Evolutionary conservation across 345 rosid genomes (phyloP).

Genomic region (Psidium friedrichsthalianum): DNA sequence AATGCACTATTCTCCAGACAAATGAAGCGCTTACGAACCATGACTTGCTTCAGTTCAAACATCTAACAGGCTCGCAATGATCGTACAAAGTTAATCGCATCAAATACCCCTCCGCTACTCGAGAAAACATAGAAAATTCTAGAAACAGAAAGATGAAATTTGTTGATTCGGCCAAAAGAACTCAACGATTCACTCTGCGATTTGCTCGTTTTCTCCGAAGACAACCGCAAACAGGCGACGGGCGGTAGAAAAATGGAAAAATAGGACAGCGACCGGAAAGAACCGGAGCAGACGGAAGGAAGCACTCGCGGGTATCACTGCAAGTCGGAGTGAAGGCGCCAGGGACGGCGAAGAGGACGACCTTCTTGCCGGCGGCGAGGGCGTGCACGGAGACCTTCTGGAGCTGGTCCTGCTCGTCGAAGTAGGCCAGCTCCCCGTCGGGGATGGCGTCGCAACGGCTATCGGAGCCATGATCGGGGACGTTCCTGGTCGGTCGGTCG

Average conservation of each 20-base stretch:
- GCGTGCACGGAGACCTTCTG: conserved; percentile 72
- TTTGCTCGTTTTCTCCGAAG: not conserved
- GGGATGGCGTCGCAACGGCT: conserved; percentile 55
- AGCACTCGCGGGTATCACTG: conserved; percentile 25
- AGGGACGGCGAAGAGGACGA: conserved; percentile 84
- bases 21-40: not conserved
- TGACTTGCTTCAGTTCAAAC: not conserved
- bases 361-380: conserved; percentile 77
- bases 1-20: not conserved
- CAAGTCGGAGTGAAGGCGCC: conserved; percentile 99
- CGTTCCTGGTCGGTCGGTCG: not conserved
- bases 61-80: not conserved
- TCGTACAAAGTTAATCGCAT: not conserved
- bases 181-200: not conserved
- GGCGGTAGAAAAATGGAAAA: not conserved
- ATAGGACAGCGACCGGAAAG: not conserved
- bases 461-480: conserved; percentile 65
- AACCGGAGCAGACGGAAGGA: not conserved
- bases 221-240: not conserved
- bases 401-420: conserved; percentile 81
- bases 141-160: not conserved
- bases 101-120: not conserved
- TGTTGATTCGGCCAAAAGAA: not conserved
- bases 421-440: conserved; percentile 69
- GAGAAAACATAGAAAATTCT: not conserved